Conservation (phyloP, 192 early-diverging fungal species). For the Chytriomyces sp. region DNA sequence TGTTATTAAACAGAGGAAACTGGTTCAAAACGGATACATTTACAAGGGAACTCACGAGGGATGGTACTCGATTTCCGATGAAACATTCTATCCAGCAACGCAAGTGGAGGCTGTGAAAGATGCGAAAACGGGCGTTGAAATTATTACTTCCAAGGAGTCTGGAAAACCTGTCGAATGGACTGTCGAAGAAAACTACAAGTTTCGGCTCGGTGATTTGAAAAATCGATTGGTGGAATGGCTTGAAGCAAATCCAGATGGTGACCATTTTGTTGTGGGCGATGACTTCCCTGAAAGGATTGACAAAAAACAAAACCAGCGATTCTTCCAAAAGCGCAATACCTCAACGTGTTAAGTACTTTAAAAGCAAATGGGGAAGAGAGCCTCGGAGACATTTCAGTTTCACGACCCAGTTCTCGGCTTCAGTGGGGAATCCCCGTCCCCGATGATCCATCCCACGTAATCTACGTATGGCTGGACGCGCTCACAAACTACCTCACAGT, state of each 20-base stretch:
- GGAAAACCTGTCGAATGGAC: conserved; percentile 89
- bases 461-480: conserved; percentile 99
- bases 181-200: conserved; percentile 93
- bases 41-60: conserved; percentile 91
- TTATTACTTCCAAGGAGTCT: conserved; percentile 76
- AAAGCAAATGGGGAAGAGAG: conserved; percentile 28
- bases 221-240: conserved; percentile 73
- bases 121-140: conserved; percentile 43
- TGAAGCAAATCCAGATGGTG: conserved; percentile 64
- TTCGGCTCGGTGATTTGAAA: conserved; percentile 71
- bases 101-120: conserved; percentile 74
- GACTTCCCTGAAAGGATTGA: too few species aligned
- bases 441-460: conserved; percentile 80
- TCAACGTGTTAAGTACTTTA: conserved; percentile 27
- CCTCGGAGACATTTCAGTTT: conserved; percentile 83
- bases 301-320: conserved; percentile 53
- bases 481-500: conserved; percentile 91
- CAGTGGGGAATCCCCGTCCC: conserved; percentile 94
- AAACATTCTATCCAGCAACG: conserved; percentile 80
- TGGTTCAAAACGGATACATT: conserved; percentile 75
- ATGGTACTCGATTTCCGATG: conserved; percentile 96
- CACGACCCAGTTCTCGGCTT: conserved; percentile 75
- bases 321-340: conserved; percentile 62
- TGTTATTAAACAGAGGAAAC: conserved; percentile 45
- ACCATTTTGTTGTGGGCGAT: neutral